Evolutionary conservation across 2,329 filamentous ascomycete genomes (phyloP), one percentile per base, ranked within the genome.

Genomic region (Aureobasidium mangrovei): DNA sequence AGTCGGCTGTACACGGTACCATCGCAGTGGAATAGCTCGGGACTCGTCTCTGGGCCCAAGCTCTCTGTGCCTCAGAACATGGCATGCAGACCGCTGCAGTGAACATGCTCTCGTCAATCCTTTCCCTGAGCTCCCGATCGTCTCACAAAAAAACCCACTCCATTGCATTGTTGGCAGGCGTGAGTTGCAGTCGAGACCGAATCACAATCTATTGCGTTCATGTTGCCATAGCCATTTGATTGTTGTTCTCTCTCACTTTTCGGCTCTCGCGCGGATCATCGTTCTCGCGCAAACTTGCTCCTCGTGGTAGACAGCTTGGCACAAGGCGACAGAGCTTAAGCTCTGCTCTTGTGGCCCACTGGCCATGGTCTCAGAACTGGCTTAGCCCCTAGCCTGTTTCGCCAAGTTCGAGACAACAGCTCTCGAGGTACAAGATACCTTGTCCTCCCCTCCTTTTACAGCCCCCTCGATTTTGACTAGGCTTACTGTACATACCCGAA

Each of bases 231-330:
- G n/a, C 10, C 29, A 27, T 18, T 18, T 18, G 18, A 18, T 29
- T 12, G 18, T 8, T 12, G 9, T 31, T 8, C 6, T 2, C 27
- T n/a, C 31, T n/a, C 5, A 18, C 8, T 42, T n/a, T 43, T 7
- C 27, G 24, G 26, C 26, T 32, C 9, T 27, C 4, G 12, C 6
- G 29, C 18, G 24, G 45, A 51, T 51, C 47, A 29, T 33, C 47
- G 36, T 42, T 51, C 40, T 53, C 48, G 48, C 48, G 28, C 48
- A 52, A 53, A 53, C 49, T 44, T 53, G 40, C 49, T 53, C 49
- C 32, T 44, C 32, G 26, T 35, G 31, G 27, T 38, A 8, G 26
- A 53, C 49, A 36, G 49, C 49, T 53, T 53, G 49, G 49, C 49
- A 52, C 48, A 42, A 41, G 39, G 48, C 26, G 10, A 18, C n/a